A percentile compares a stretch with the other conserved stretches of the same genome.
Evolutionary conservation across 768 basidiomycete genomes (phyloP).

Genomic region (Tylopilus cervinicoccineus): DNA sequence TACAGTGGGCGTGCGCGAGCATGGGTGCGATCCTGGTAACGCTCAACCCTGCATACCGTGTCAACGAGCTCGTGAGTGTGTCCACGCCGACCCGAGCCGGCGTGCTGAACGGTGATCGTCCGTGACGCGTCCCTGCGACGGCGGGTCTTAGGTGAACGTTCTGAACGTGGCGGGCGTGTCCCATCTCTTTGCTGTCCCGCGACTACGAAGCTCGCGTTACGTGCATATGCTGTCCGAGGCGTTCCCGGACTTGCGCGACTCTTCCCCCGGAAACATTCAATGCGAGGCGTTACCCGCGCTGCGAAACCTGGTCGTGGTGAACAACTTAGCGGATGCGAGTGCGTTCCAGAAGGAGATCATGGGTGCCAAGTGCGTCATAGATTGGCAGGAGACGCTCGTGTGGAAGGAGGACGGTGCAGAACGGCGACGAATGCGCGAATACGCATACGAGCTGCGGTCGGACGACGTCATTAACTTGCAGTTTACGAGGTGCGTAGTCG

Average conservation of each 20-base stretch:
- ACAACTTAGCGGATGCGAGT: conserved; percentile 45
- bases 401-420: conserved; percentile 58
- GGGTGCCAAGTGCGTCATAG: conserved; percentile 49
- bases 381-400: conserved; percentile 69
- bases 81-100: not conserved
- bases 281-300: conserved; percentile 57
- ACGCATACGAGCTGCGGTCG: conserved; percentile 39
- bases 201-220: conserved; percentile 62
- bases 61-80: conserved; percentile 60
- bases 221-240: conserved; percentile 53
- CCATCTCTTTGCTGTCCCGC: conserved; percentile 71
- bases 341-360: conserved; percentile 39
- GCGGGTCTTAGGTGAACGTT: conserved; percentile 47
- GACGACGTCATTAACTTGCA: conserved; percentile 81
- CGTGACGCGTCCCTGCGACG: too few species aligned
- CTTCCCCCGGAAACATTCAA: conserved; percentile 52
- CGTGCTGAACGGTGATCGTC: not conserved
- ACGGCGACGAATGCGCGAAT: conserved; percentile 39
- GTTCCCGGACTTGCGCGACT: conserved; percentile 51
- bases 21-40: conserved; percentile 83
- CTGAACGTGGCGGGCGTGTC: conserved; percentile 62
- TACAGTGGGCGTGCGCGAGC: conserved; percentile 86
- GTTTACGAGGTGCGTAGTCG: conserved; percentile 64
- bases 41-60: conserved; percentile 76
- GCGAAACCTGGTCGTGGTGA: conserved; percentile 60